phyloP scores from a whole-genome alignment of 2,329 filamentous ascomycete genomes.

The Verruconis gallopava region DNA sequence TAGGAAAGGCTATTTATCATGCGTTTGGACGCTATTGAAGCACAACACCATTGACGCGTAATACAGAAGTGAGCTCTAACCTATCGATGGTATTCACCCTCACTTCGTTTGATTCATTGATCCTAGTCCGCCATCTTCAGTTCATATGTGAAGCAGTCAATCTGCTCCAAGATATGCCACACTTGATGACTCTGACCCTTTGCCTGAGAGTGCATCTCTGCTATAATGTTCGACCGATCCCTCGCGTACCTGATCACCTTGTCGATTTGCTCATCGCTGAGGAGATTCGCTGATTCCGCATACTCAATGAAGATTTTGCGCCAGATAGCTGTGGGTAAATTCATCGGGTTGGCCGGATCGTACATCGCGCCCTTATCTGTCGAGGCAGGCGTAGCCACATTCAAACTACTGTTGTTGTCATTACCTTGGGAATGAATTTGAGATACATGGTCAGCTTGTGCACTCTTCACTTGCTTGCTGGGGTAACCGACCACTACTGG shows the following conservation, averaged over 20 bases:
- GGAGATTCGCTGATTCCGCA: slow-evolving; percentile 15
- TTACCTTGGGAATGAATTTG: not conserved
- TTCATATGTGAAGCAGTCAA: slow-evolving; percentile 26
- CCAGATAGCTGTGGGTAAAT: slow-evolving; percentile 22
- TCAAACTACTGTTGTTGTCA: no score
- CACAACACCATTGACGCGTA: no score
- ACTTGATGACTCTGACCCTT: slow-evolving; percentile 24
- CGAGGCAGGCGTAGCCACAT: no score
- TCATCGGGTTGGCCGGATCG: slow-evolving; percentile 15
- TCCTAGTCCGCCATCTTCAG: slow-evolving; percentile 8
- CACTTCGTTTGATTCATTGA: no score
- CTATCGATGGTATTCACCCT: no score
- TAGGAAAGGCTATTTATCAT: no score
- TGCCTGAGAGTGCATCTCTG: slow-evolving; percentile 21
- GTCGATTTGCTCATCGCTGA: slow-evolving; percentile 21
- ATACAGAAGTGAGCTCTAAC: no score
- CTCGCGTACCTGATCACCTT: slow-evolving; percentile 23
- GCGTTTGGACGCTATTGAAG: no score
- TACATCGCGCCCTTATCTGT: slow-evolving; percentile 9
- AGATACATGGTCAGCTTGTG: not conserved
- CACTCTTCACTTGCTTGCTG: not conserved
- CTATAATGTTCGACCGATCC: slow-evolving; percentile 19
- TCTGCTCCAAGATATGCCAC: slow-evolving; percentile 26
- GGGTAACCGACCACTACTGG: not conserved
- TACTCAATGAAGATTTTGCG: slow-evolving; percentile 18